Evolutionary conservation across 1,139 yeast species (phyloP), one percentile per base, ranked within the genome.

Genomic region (Candida sojae): DNA sequence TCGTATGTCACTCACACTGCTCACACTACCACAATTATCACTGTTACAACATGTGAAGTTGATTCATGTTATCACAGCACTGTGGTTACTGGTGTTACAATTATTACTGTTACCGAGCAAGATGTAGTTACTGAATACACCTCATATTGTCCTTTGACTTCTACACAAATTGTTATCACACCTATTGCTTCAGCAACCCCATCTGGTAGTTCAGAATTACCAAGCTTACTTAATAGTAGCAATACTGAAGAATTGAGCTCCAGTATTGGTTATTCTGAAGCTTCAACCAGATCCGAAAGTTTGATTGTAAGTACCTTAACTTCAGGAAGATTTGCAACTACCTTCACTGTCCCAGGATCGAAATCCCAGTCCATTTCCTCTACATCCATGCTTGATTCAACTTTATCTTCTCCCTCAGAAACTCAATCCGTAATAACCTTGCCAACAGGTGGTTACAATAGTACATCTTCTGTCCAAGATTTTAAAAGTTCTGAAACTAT

Each of bases 51-150:
- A 12, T 62, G 68, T 60, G 40, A 52, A 46, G 58, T 49, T 46
- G 43, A 55, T 61, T 60, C 52, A 28, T 74, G 78, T 54, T 43
- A 63, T 34, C 56, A 58, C 34, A 55, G 57, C 36, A 63, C 69
- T 4, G 58, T 56, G 43, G 69, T 78, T 46, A 71, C 79, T 32
- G 76, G 75, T 53, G 54, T 72, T 32, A 66, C 73, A 42, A 60
- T 67, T 38, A 59, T 67, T 46, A 39, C 43, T n/a, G 36, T 39
- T 26, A 39, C 43, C 7, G 26, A 33, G 6, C 69, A 72, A 44
- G 56, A 60, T 42, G 56, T 53, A 28, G 46, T 52, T n/a, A 61
- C 63, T 28, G 45, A 54, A 31, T 57, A 54, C 57, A 61, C 58
- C 40, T 57, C 62, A 28, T 57, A 57, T 51, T 57, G 60, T 49